phyloP scores from a whole-genome alignment of 371 early-diverging fungal species.

The Parasitella parasitica region DNA sequence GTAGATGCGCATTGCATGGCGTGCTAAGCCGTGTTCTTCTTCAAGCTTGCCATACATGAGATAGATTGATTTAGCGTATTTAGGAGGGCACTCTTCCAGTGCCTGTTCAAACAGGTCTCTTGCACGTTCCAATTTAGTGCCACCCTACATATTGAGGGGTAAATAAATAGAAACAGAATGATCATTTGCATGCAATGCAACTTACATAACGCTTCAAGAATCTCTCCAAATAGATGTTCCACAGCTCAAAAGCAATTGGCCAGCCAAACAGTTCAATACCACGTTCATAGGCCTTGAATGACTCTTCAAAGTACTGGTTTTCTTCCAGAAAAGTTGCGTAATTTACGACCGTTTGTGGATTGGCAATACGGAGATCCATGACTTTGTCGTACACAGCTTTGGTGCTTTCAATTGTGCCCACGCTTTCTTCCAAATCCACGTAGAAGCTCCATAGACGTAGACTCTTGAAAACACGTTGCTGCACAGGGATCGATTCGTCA shows the following conservation, averaged over 20 bases:
- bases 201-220: slow-evolving; percentile 84
- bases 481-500: slow-evolving; percentile 72
- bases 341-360: slow-evolving; percentile 92
- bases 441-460: slow-evolving; percentile 91
- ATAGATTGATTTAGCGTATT: slow-evolving; percentile 84
- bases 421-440: slow-evolving; percentile 92
- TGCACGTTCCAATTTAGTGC: slow-evolving; percentile 85
- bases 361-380: slow-evolving; percentile 92
- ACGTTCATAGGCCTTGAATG: slow-evolving; percentile 93
- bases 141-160: slow-evolving; percentile 51
- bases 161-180: not conserved
- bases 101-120: slow-evolving; percentile 97
- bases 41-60: slow-evolving; percentile 94
- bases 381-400: slow-evolving; percentile 90
- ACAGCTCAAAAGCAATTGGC: slow-evolving; percentile 96
- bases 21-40: slow-evolving; percentile 90
- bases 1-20: slow-evolving; percentile 92
- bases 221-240: slow-evolving; percentile 92
- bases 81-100: slow-evolving; percentile 82
- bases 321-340: slow-evolving; percentile 92
- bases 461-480: slow-evolving; percentile 87
- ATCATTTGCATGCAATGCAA: not conserved
- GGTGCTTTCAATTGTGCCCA: slow-evolving; percentile 84
- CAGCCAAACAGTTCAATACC: slow-evolving; percentile 95
- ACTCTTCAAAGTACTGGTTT: slow-evolving; percentile 89